These are phyloP conservation scores for Trichoderma asperelloides DNA, from an alignment of 495 filamentous ascomycete species.

Conservation along the genomic window DNA sequence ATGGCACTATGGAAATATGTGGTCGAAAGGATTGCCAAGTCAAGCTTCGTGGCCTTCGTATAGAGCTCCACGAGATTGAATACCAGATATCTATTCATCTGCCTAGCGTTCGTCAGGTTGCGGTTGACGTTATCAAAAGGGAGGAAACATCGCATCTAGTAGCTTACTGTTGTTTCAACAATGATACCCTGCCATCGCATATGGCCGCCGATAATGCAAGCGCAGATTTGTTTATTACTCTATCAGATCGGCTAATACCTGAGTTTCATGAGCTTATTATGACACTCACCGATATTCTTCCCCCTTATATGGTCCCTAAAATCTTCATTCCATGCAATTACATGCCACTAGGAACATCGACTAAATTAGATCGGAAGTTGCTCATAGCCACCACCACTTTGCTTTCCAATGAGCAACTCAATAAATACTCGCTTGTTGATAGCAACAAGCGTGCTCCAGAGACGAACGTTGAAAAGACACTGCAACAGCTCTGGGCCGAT, in stretches of 20 bases:
- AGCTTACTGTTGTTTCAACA: conserved; percentile 21
- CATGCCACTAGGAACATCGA: conserved; percentile 19
- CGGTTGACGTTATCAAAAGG: conserved; percentile 14
- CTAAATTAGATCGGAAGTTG: conserved; percentile 24
- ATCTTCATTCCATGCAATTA: background rate
- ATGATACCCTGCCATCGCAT: conserved; percentile 13
- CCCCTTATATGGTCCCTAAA: conserved; percentile 52
- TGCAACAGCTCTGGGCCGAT: conserved; percentile 1
- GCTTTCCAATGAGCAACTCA: background rate
- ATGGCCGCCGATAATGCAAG: conserved; percentile 34
- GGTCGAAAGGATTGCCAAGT: conserved; percentile 16
- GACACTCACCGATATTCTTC: conserved; percentile 77
- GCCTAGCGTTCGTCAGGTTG: background rate
- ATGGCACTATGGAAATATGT: conserved; percentile 11
- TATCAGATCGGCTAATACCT: conserved; percentile 21
- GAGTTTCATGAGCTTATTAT: conserved; percentile 31
- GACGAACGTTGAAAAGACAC: background rate
- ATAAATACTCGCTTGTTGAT: background rate
- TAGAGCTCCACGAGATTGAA: conserved; percentile 23
- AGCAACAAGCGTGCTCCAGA: background rate
- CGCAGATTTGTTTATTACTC: conserved; percentile 29
- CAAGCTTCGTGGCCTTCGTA: conserved; percentile 22
- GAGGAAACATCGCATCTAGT: background rate
- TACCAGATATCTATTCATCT: background rate
- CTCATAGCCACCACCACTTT: background rate